These are phyloP conservation scores for Porodaedalea pini DNA, from an alignment of 1,284 basidiomycete genomes.

Conservation along the genomic window DNA sequence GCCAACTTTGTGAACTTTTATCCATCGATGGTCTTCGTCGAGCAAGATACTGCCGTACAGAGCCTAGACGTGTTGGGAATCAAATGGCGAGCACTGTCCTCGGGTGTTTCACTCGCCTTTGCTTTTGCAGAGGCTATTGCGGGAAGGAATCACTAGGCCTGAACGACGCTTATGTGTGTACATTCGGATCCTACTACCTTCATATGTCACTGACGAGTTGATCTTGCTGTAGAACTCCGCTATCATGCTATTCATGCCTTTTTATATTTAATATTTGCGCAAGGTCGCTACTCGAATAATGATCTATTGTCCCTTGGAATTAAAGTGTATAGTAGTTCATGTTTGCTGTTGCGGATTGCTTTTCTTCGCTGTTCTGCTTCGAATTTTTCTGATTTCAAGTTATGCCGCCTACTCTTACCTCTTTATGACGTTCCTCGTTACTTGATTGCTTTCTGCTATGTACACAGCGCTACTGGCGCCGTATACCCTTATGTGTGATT, in stretches of 20 bases:
- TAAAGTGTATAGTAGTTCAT: slow-evolving; percentile 2
- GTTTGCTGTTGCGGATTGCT: slow-evolving; percentile 2
- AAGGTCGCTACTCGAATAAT: neutral
- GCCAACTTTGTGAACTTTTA: slow-evolving; percentile 45
- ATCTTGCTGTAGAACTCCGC: neutral
- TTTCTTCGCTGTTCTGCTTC: neutral
- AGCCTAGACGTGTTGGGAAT: slow-evolving; percentile 46
- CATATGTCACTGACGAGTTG: neutral
- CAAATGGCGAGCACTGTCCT: slow-evolving; percentile 48
- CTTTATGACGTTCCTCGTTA: no score
- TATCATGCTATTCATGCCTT: neutral
- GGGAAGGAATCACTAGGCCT: neutral
- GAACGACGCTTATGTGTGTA: neutral
- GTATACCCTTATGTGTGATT: no score
- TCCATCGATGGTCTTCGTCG: slow-evolving; percentile 37
- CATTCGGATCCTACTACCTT: no score
- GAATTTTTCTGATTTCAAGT: no score
- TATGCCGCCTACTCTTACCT: no score
- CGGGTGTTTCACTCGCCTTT: slow-evolving; percentile 52
- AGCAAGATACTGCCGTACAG: slow-evolving; percentile 27
- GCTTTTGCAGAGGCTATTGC: slow-evolving; percentile 59
- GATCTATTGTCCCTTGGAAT: neutral
- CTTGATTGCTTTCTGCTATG: no score
- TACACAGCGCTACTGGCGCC: no score
- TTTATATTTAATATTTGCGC: slow-evolving; percentile 11